Evolutionary conservation across 1,284 basidiomycete genomes (phyloP).

Genomic region (Malassezia restricta): DNA sequence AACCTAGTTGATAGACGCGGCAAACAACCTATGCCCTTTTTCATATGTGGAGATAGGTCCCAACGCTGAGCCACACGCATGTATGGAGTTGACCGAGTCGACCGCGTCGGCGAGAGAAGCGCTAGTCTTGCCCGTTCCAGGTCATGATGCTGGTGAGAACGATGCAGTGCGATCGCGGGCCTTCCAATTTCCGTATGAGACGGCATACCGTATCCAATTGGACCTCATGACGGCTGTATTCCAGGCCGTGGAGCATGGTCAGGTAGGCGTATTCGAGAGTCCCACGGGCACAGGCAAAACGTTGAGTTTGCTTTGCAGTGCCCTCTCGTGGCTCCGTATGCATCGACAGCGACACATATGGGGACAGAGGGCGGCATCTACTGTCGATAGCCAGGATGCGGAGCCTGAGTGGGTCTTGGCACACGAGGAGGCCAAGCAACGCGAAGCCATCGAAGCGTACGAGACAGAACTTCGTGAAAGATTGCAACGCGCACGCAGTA

Average conservation of each 20-base stretch:
- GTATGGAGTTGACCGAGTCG: neutral
- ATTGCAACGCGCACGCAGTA: neutral
- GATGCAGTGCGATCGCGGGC: slow-evolving; percentile 2
- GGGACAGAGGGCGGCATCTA: slow-evolving; percentile 4
- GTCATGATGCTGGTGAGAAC: neutral
- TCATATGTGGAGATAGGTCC: too few species aligned
- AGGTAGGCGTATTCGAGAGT: slow-evolving; percentile 59
- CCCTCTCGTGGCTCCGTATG: slow-evolving; percentile 45
- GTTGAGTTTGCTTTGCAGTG: slow-evolving; percentile 47
- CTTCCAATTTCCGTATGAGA: slow-evolving; percentile 36
- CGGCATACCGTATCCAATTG: slow-evolving; percentile 73
- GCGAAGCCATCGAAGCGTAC: slow-evolving; percentile 28
- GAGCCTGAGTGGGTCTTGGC: slow-evolving; percentile 48
- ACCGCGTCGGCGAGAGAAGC: neutral
- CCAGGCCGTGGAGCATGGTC: slow-evolving; percentile 58
- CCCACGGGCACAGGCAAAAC: slow-evolving; percentile 51
- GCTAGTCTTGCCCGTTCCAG: slow-evolving; percentile 2
- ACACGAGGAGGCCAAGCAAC: slow-evolving; percentile 41
- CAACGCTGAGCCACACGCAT: too few species aligned
- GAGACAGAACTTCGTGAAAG: slow-evolving; percentile 39
- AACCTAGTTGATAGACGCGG: too few species aligned
- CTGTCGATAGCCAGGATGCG: neutral
- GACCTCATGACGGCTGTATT: slow-evolving; percentile 83
- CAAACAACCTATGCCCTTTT: too few species aligned
- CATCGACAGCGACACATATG: slow-evolving; percentile 26